Evolutionary conservation across 495 filamentous ascomycete genomes (phyloP), one percentile per base, ranked within the genome.

Genomic region (Talaromyces ruber): DNA sequence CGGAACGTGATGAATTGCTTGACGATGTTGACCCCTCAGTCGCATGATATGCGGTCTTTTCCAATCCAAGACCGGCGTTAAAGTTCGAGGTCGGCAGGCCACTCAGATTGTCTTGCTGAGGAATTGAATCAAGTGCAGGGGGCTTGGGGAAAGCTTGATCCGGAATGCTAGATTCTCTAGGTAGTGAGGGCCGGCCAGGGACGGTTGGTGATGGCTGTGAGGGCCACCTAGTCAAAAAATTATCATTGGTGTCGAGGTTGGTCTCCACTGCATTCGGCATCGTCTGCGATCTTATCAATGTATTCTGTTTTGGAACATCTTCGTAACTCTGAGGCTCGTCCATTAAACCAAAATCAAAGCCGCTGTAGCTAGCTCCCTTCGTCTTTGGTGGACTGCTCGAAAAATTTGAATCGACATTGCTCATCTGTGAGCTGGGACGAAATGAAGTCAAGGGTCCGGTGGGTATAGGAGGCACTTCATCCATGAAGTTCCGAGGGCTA

Each of bases 21-120:
- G 89, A 92, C 2, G 82, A 82, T 25, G 81, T 81, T 1, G 89
- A 94, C 63, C 85, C 82, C 0, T 87, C 85, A 1, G 86, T 73
- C 3, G 79, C 80, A 67, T 90, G 86, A 68, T 85, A 83, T 0
- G 82, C 77, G 59, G 84, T 84, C 11, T 70, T 64, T 12, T 80
- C 77, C 2, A 80, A 61, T 16, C 76, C 77, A 9, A 80, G 62
- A 1, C 74, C 74, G 4, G 70, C 72, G 1, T 74, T 71, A 43
- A 79, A 79, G 50, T 74, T 77, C 2, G 77, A 76, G 4, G 75
- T 66, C 0, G 75, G 76, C 71, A 63, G 18, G 62, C 22, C 16
- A 58, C 22, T 22, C 45, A n/a, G 60, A 30, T 6, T 70, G 61
- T 28, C 63, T 58, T 21, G 58, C 54, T 14, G 66, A 59, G 24